Conservation (phyloP, 208 protist species). For the Endotrypanum monterogeii region DNA sequence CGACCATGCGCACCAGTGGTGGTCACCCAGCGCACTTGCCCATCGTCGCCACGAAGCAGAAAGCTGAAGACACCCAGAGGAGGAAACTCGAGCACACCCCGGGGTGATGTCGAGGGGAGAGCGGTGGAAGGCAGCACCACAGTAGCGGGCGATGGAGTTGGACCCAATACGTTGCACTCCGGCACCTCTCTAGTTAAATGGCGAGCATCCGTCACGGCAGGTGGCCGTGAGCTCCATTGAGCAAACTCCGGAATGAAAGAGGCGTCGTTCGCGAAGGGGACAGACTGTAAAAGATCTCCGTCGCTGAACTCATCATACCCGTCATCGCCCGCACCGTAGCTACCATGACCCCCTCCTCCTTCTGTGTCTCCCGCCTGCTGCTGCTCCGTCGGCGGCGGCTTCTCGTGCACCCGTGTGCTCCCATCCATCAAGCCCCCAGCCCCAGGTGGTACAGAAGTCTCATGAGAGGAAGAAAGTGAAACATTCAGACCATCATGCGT, state of each 20-base stretch:
- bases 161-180: not conserved
- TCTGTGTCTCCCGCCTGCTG: too few species aligned
- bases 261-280: conserved; percentile 49
- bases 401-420: not conserved
- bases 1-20: not conserved
- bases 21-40: conserved; percentile 62
- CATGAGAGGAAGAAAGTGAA: not conserved
- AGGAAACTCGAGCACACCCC: conserved; percentile 36
- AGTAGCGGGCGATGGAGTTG: not conserved
- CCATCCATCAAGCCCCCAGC: not conserved
- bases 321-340: not conserved
- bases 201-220: not conserved
- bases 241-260: not conserved
- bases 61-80: conserved; percentile 31
- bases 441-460: not conserved
- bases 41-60: conserved; percentile 68
- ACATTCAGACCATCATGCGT: not conserved
- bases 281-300: conserved; percentile 43
- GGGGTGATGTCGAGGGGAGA: not conserved
- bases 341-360: not conserved
- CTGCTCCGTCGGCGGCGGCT: too few species aligned
- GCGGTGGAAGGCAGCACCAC: not conserved
- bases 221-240: not conserved
- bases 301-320: conserved; percentile 38
- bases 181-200: not conserved